Evolutionary conservation across 495 filamentous ascomycete genomes (phyloP), one percentile per base, ranked within the genome.

Genomic region (Hypoxylon trugodes): DNA sequence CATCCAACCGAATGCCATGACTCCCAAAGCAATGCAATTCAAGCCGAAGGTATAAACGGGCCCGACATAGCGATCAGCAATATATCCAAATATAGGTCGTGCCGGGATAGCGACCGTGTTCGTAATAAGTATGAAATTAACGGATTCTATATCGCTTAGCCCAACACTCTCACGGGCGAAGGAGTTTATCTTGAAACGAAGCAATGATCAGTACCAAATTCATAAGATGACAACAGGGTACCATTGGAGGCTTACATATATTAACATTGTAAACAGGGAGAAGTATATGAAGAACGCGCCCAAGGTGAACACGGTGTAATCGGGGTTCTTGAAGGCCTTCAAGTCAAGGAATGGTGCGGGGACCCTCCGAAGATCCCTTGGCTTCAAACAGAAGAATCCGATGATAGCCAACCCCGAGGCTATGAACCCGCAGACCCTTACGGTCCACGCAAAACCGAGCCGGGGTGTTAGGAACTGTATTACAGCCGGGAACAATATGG

Each of bases 141-240:
- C 68, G 6, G 77, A 74, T 37, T 75, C 68, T 7, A 54, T 54
- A 9, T 75, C 67, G 6, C 70, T 69, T 26, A 80, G 73, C 16
- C 67, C 65, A 42, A 78, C 67, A 35, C 72, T 65, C 45, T 78
- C 73, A 24, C 72, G 70, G 25, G 78, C 77, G 60, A 74, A 80
- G 6, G 69, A 70, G 54, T 86, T 82, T 22, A 89, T 74, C 69
- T 92, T 89, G 74, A 30, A 19, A 18, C 37, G 15, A 37, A 15
- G 10, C n/a, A n/a, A 37, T 10, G 4, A 32, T 43, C 15, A 46
- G 46, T n/a, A 48, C 13, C 4, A 2, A 25, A 41, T 2, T 8
- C 19, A 49, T 24, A 16, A 50, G 2, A n/a, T 40, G 16, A 13
- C 26, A 24, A 1, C 3, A 42, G 33, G 32, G 9, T n/a, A 38